Base-by-base conservation (phyloP, 495 filamentous ascomycete species). In the Aspergillus haitiensis region DNA sequence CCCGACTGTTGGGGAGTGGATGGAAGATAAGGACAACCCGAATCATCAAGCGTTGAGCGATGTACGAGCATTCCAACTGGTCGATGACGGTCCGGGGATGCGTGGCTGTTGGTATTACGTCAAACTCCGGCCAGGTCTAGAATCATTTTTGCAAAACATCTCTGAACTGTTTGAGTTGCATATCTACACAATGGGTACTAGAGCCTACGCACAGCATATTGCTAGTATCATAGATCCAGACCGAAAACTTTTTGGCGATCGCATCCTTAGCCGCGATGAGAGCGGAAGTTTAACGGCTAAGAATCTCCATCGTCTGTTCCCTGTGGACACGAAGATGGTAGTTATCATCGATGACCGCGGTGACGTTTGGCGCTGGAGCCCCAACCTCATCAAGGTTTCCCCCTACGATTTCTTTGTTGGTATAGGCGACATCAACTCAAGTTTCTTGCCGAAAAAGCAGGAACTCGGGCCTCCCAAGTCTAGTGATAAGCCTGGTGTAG, bases 361-460 rank as follows among this genome's bases (percentile, higher is more conserved):
- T 35, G 94, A 99, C 70, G 93, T 99, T n/a, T 99, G 94, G 94
- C 86, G 88, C 49, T 98, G 95, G 83, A 88, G 88, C 64, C 83
- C 88, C 10, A 97, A 99, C 65, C 81, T 99, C 21, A 91, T 99
- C 75, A 97, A 95, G 74, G 95, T 99, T 34, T 83, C 82, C 12
- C 91, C 92, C 6, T 99, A 95, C 70, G 93, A 98, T 68, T 99
- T 99, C 71, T 98, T 98, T 70, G 88, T 93, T 33, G 95, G 95
- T 27, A 97, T 97, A 65, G 94, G 94, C 48, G 94, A 99, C 72
- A 99, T 99, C 78, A 99, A 99, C 77, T 95, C 94, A 3, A 96
- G 90, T 65, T 98, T 98, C 71, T 71, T 99, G 54, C 95, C 94
- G 0, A 94, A 96, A 69, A 86, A 90, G 51, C 86, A 91, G 63